Conservation (phyloP, 768 basidiomycete genomes). For the Rhodotorula graminis region DNA sequence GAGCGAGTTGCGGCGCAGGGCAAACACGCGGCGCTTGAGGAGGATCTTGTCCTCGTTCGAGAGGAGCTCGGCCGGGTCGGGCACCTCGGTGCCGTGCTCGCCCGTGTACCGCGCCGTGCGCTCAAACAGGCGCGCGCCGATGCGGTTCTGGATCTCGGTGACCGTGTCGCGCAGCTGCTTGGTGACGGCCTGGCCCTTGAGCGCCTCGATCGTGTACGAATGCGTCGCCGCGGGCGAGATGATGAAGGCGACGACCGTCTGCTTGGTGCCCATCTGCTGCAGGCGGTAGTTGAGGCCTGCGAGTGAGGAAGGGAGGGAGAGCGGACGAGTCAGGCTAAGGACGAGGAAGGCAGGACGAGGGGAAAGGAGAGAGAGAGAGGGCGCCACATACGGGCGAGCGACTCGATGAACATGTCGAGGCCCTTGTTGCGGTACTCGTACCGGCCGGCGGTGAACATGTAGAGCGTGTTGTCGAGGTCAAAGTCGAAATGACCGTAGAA, state of each 20-base stretch:
- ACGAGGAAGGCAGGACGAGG: background rate
- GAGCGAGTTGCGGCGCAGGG: conserved; percentile 87
- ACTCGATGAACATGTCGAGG: conserved; percentile 99
- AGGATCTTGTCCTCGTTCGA: conserved; percentile 89
- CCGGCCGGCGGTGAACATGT: conserved; percentile 99
- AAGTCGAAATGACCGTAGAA: conserved; percentile 90
- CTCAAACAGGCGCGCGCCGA: conserved; percentile 88
- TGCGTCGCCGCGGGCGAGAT: conserved; percentile 97
- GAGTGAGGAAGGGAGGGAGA: background rate
- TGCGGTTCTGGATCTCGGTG: conserved; percentile 85
- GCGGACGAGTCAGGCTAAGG: too few species aligned
- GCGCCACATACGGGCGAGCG: conserved; percentile 65
- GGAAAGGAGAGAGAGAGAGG: background rate
- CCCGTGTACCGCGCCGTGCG: conserved; percentile 87
- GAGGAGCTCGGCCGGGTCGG: conserved; percentile 69
- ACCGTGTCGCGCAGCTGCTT: conserved; percentile 95
- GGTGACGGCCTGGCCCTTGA: conserved; percentile 95
- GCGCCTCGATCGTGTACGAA: conserved; percentile 93
- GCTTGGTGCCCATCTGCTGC: conserved; percentile 60
- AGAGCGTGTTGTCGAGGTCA: conserved; percentile 60
- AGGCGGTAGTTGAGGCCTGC: conserved; percentile 60
- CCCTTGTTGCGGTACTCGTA: conserved; percentile 99
- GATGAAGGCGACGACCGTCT: conserved; percentile 94
- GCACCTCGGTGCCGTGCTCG: conserved; percentile 66
- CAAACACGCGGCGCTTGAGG: conserved; percentile 92